Base-by-base conservation (phyloP, 352 stramenopile species). In the Pythium aquatile region DNA sequence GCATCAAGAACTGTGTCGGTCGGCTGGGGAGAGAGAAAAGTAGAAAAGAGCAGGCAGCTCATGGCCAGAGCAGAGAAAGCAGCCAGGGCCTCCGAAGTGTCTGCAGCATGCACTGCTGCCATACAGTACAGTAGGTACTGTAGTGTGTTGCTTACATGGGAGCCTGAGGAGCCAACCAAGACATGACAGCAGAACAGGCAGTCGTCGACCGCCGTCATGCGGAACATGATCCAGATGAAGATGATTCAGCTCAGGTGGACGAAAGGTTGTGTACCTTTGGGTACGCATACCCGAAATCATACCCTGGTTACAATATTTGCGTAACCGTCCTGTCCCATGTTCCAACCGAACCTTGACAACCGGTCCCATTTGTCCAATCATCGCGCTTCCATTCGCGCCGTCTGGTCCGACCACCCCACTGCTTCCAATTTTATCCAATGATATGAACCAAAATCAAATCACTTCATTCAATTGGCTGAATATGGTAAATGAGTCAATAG, bases 301-400 rank as follows among this genome's bases (percentile, higher is more conserved):
- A 42, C 6, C 37, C 10, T 9, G 37, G 16, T 17, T 4, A 17
- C 10, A 17, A 16, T 4, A 17, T 42, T 2, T 42, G 3, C 16
- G 40, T 26, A 47, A 47, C 40, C 40, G 20, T 17, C 44, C 44
- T 17, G 44, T 51, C 44, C 44, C 44, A 51, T 51, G 40, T 47
- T 47, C 40, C 40, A 11, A 47, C 26, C 14, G 40, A 8, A 16
- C 44, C 44, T 28, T 30, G 44, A 51, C 20, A 29, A 14, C 1
- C 40, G 24, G 24, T 17, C 10, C 16, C 40, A 47, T 47, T 30
- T 14, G 44, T 5, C 44, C 44, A 51, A 51, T 51, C 44, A 52
- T 40, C 55, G 20, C 13, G 8, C 49, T 48, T 29, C 33, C n/a
- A 44, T 61, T 61, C 55, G 55, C 55, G 55, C 39, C 55, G 55